Conservation (phyloP, 2,329 filamentous ascomycete species). For the Cordyceps tenuipes region DNA sequence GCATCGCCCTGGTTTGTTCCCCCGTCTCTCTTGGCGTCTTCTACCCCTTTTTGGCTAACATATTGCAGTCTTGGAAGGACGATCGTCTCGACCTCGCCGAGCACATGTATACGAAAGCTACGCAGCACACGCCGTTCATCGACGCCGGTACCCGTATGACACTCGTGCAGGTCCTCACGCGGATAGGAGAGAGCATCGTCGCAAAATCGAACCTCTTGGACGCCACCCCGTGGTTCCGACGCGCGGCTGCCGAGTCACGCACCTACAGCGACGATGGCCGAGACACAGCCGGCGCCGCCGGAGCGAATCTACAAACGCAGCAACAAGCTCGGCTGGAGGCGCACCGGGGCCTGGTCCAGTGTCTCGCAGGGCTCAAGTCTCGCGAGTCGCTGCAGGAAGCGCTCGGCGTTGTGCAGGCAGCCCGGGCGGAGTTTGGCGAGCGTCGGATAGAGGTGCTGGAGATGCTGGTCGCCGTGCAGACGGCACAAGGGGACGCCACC, state of each 20-base stretch:
- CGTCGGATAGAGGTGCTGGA: neutral
- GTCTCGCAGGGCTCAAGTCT: neutral
- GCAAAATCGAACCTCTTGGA: neutral
- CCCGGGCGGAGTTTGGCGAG: neutral
- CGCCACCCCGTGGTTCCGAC: neutral
- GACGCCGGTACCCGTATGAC: neutral
- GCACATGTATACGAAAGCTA: conserved; percentile 60
- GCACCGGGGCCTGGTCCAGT: neutral
- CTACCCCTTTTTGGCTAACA: neutral
- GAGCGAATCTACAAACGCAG: neutral
- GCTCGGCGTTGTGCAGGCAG: neutral
- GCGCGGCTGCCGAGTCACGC: neutral
- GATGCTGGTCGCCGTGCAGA: neutral
- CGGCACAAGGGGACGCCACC: neutral
- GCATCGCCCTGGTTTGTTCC: conserved; percentile 54
- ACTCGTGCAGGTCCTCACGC: neutral
- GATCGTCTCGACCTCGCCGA: conserved; percentile 67
- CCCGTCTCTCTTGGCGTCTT: too few species aligned
- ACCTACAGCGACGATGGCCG: neutral
- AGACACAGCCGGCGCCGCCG: too few species aligned
- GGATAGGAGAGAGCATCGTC: neutral
- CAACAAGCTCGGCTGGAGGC: neutral
- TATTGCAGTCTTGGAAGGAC: conserved; percentile 61
- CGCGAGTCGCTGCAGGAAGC: neutral
- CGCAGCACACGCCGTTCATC: neutral